A percentile compares a stretch with the other conserved stretches of the same genome.
These are phyloP conservation scores for Aspergillus baeticus DNA, from an alignment of 495 filamentous ascomycete species.

Conservation along the genomic window DNA sequence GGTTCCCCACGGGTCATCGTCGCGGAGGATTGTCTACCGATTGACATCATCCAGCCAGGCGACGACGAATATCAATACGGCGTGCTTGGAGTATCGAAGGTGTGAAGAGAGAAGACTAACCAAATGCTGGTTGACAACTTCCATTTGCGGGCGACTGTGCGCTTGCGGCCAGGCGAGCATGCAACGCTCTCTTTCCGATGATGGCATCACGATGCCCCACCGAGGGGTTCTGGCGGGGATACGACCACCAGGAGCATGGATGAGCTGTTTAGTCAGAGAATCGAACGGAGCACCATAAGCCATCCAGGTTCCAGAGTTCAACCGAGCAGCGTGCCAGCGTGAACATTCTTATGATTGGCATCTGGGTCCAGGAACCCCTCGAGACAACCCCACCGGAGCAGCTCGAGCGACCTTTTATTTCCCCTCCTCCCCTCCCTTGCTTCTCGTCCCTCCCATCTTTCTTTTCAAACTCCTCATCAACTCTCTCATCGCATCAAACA, in stretches of 20 bases:
- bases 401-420: conserved; percentile 3
- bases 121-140: no score
- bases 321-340: background rate
- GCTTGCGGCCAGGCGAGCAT: no score
- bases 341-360: no score
- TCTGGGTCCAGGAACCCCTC: background rate
- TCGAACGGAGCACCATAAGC: no score
- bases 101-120: no score
- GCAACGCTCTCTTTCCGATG: background rate
- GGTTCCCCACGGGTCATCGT: background rate
- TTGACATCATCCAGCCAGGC: conserved; percentile 2
- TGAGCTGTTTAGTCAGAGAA: background rate
- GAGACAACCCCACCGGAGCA: conserved; percentile 15
- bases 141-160: no score
- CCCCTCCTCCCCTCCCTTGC: conserved; percentile 1
- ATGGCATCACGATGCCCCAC: conserved; percentile 1
- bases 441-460: conserved; percentile 5
- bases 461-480: background rate
- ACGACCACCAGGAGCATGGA: no score
- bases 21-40: conserved; percentile 15
- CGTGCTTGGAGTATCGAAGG: no score
- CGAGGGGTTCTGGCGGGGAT: conserved; percentile 14
- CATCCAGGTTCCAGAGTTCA: background rate
- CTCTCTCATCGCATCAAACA: conserved; percentile 10
- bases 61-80: no score